Evolutionary conservation across 345 rosid species (phyloP).

Genomic region (Salix koriyanagi): DNA sequence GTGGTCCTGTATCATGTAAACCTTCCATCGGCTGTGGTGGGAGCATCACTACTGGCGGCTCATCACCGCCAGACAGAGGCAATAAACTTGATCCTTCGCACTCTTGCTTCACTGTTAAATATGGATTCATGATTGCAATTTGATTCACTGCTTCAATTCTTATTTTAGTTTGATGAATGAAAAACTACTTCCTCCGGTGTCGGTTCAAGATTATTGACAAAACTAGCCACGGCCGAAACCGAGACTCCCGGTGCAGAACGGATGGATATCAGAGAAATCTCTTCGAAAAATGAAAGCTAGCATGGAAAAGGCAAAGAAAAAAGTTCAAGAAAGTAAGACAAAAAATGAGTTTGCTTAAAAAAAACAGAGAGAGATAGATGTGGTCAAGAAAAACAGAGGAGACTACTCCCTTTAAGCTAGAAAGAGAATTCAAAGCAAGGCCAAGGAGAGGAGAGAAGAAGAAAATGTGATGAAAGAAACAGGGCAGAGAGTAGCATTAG

Average conservation of each 20-base stretch:
- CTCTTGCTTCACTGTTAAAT: slow-evolving; percentile 42
- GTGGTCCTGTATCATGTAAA: slow-evolving; percentile 49
- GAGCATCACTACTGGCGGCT: not conserved
- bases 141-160: not conserved
- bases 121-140: slow-evolving; percentile 40
- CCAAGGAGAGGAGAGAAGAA: not conserved
- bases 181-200: not conserved
- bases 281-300: not conserved
- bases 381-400: not conserved
- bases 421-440: not conserved
- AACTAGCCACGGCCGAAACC: not conserved
- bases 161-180: not conserved
- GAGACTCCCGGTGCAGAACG: not conserved
- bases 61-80: slow-evolving; percentile 14
- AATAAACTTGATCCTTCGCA: slow-evolving; percentile 24
- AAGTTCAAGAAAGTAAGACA: not conserved
- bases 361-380: not conserved
- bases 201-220: not conserved
- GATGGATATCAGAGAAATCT: not conserved
- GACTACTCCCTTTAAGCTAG: not conserved
- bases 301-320: not conserved
- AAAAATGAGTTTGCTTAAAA: not conserved
- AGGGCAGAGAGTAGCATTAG: not conserved
- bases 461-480: not conserved
- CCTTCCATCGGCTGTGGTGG: slow-evolving; percentile 69